Evolutionary conservation across 2,329 filamentous ascomycete genomes (phyloP), one percentile per base, ranked within the genome.

Genomic region (Ceratocystiopsis minuta): DNA sequence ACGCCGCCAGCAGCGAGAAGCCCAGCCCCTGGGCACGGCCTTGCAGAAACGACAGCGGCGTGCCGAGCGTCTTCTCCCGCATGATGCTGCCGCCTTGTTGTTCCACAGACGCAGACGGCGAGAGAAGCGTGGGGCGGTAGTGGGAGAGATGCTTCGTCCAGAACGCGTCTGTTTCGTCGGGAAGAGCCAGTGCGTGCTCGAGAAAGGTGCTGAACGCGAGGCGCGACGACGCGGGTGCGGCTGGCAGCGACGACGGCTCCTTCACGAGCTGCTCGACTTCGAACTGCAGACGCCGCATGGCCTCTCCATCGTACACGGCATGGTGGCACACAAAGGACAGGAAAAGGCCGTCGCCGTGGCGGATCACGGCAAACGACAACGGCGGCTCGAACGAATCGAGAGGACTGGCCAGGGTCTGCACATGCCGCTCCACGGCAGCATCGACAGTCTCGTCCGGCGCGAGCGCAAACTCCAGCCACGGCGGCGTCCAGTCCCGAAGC

Each of bases 231-330:
- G n/a, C 11, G 24, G 72, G 55, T 0, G 62, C 46, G 0, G 60
- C 57, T 0, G 62, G 46, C 0, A 62, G 57, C 1, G 90, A 59
- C 0, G 50, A 9, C 32, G 32, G 32, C 13, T 33, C 10, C 0
- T 58, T 41, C 0, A 78, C 74, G 3, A 72, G 47, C 2, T 62
- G 55, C 51, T 90, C 75, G 2, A 92, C 62, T 52, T 94, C 86
- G 0, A 70, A 57, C 18, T 88, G 67, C 0, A 95, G 62, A 10
- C 67, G 64, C 1, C 67, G 62, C 52, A 94, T 79, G 0, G 85
- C 84, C 33, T 80, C 75, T 0, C 80, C 87, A 57, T 95, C 87
- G 51, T 94, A 93, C 1, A 94, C 62, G 2, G 84, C 82, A 58
- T 95, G 87, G 51, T 94, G 86, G 50, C 63, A 76, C 34, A 65